A percentile compares a stretch with the other conserved stretches of the same genome.
Conservation (phyloP, 306 rosid genomes). For the Quercus suber region DNA sequence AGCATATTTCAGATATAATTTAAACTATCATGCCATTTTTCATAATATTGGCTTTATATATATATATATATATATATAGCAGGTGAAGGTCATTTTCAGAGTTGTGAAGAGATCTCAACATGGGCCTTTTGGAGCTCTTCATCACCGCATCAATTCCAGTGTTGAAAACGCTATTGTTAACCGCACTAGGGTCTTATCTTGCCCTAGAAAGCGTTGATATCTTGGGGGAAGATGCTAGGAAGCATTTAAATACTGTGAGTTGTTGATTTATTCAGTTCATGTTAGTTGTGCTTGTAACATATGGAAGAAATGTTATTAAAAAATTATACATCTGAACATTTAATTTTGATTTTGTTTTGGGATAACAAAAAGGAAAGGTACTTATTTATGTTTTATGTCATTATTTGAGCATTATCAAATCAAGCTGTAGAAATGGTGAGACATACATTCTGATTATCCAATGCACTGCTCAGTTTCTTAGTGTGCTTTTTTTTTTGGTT, state of each 20-base stretch:
- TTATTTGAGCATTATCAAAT: not conserved
- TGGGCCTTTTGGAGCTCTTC: conserved; percentile 47
- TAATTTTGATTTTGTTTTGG: not conserved
- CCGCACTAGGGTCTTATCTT: conserved; percentile 51
- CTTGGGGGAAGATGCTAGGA: conserved; percentile 43
- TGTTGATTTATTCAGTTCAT: not conserved
- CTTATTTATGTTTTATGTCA: not conserved
- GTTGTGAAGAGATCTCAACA: not conserved
- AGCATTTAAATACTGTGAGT: conserved; percentile 44
- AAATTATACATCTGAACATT: not conserved
- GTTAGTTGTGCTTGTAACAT: not conserved
- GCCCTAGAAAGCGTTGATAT: conserved; percentile 45
- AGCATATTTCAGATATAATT: not conserved
- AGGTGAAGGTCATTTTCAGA: not conserved
- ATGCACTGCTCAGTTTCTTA: not conserved
- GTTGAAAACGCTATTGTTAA: conserved; percentile 48
- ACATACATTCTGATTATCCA: too few relatives aligned
- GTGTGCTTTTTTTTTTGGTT: not conserved
- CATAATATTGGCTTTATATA: not conserved
- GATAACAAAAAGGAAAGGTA: too few relatives aligned
- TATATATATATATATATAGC: not conserved
- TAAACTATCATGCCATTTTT: not conserved
- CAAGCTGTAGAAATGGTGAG: too few relatives aligned
- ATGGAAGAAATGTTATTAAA: not conserved
- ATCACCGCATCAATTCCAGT: conserved; percentile 54